These are phyloP conservation scores for Ogataea neopini DNA, from an alignment of 805 yeast species.

Conservation along the genomic window DNA sequence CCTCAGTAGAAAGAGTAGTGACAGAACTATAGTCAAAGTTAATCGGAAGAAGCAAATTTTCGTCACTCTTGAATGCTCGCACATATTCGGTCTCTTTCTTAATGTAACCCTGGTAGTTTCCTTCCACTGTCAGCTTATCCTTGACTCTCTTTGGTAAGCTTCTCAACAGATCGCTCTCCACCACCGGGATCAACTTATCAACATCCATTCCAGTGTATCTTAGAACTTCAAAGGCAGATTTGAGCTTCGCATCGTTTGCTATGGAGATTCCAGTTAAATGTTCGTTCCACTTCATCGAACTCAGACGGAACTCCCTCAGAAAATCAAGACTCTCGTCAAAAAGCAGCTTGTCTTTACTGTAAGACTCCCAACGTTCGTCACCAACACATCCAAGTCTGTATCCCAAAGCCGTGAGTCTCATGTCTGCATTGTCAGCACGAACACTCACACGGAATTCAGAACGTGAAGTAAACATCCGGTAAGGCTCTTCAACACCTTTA, in stretches of 20 bases:
- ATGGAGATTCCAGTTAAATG: slow-evolving; percentile 46
- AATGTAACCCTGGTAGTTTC: slow-evolving; percentile 79
- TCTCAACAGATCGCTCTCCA: slow-evolving; percentile 28
- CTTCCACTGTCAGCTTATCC: slow-evolving; percentile 71
- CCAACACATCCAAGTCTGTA: slow-evolving; percentile 64
- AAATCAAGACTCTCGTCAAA: slow-evolving; percentile 47
- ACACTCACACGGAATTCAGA: slow-evolving; percentile 90
- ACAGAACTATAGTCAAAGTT: slow-evolving; percentile 61
- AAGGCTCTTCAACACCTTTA: slow-evolving; percentile 95
- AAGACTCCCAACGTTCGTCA: slow-evolving; percentile 55
- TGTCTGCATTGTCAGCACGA: slow-evolving; percentile 92
- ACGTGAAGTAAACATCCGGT: slow-evolving; percentile 96
- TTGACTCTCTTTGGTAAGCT: slow-evolving; percentile 46
- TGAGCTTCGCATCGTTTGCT: slow-evolving; percentile 53
- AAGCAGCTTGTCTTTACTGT: slow-evolving; percentile 41
- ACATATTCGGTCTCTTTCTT: slow-evolving; percentile 70
- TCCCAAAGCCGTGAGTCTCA: slow-evolving; percentile 74
- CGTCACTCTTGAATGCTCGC: slow-evolving; percentile 82
- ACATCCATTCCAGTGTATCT: slow-evolving; percentile 49
- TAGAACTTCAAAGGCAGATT: slow-evolving; percentile 72
- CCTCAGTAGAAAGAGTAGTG: slow-evolving; percentile 75
- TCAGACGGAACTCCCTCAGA: slow-evolving; percentile 45
- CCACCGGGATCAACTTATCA: slow-evolving; percentile 38
- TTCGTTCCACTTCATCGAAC: slow-evolving; percentile 66
- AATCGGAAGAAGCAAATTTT: slow-evolving; percentile 66